Evolutionary conservation across 495 filamentous ascomycete genomes (phyloP).

Genomic region (Penicillium maclennaniae): DNA sequence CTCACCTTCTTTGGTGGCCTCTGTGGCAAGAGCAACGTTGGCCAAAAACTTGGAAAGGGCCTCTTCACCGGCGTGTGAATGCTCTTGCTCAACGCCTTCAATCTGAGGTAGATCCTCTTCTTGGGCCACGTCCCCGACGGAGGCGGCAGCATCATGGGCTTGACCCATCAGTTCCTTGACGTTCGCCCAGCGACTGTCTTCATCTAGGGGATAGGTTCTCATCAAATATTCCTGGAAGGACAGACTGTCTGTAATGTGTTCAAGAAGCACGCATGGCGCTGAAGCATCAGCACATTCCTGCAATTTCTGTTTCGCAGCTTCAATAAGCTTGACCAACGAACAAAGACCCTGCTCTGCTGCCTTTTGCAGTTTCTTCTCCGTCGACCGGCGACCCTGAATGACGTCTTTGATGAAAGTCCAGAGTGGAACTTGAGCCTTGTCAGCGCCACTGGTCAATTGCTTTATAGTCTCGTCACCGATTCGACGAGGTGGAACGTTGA

Average conservation of each 20-base stretch:
- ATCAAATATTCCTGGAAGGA: constrained; percentile 70
- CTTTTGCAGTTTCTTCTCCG: constrained; percentile 65
- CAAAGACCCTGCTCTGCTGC: constrained; percentile 62
- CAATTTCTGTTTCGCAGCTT: constrained; percentile 58
- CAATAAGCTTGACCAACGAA: constrained; percentile 57
- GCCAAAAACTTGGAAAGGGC: constrained; percentile 77
- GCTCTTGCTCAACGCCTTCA: constrained; percentile 68
- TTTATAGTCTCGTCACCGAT: constrained; percentile 80
- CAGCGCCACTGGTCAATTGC: constrained; percentile 70
- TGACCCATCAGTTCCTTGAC: constrained; percentile 83
- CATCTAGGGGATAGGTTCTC: constrained; percentile 65
- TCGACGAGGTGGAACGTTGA: constrained; percentile 79
- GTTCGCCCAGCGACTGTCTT: constrained; percentile 85
- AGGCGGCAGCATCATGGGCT: constrained; percentile 55
- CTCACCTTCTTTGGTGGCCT: constrained; percentile 56
- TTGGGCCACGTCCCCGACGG: constrained; percentile 34
- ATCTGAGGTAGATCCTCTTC: constrained; percentile 74
- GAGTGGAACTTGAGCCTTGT: constrained; percentile 58
- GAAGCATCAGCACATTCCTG: constrained; percentile 43
- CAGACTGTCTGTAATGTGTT: constrained; percentile 69
- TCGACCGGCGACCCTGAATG: constrained; percentile 63
- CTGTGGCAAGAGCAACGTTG: constrained; percentile 82
- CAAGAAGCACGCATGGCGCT: constrained; percentile 66
- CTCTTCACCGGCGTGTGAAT: constrained; percentile 54
- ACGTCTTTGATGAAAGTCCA: constrained; percentile 70